A percentile compares a stretch with the other conserved stretches of the same genome.
Evolutionary conservation across 2,329 filamentous ascomycete species (phyloP).

Genomic region (Epicoccum nigrum): DNA sequence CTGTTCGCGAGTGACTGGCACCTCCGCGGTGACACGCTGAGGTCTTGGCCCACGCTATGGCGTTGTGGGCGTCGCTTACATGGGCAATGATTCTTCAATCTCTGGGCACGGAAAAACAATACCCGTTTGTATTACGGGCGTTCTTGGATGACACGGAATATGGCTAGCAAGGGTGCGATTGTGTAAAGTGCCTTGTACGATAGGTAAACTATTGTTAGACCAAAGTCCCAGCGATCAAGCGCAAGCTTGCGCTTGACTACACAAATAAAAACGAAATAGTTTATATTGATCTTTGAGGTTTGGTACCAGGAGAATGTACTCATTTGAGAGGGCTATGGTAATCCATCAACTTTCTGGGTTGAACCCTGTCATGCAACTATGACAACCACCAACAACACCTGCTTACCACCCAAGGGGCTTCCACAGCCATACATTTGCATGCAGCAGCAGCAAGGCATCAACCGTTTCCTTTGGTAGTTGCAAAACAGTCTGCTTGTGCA

Average conservation of each 20-base stretch:
- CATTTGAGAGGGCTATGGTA: neutral
- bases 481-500: no score
- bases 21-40: conserved; percentile 20
- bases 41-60: conserved; percentile 27
- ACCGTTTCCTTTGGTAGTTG: neutral
- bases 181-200: neutral
- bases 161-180: neutral
- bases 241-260: neutral
- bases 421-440: neutral
- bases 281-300: neutral
- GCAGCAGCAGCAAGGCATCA: neutral
- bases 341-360: conserved; percentile 6
- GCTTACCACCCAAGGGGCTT: conserved; percentile 1
- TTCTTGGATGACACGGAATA: conserved; percentile 11
- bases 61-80: conserved; percentile 30
- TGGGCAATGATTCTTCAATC: conserved; percentile 10
- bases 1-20: conserved; percentile 16
- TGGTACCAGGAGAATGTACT: neutral
- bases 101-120: conserved; percentile 28
- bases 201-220: neutral
- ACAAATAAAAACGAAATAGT: neutral
- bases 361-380: conserved; percentile 5
- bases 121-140: conserved; percentile 32
- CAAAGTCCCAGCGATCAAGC: neutral
- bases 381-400: conserved; percentile 19